Evolutionary conservation across 2,329 filamentous ascomycete species (phyloP).

Genomic region (Chalara sp.): DNA sequence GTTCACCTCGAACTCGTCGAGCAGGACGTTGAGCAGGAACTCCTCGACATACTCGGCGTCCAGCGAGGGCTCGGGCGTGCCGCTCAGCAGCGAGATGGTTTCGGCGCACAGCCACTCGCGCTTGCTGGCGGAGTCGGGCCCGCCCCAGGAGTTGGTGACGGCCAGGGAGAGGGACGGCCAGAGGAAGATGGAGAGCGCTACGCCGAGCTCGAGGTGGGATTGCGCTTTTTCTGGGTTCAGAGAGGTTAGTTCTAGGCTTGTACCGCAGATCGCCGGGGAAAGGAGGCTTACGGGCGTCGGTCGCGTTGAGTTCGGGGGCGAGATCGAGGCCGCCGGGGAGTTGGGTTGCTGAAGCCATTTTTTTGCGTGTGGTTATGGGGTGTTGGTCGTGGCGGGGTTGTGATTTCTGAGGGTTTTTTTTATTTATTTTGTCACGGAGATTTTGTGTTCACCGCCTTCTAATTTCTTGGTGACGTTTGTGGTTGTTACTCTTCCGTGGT

Average conservation of each 20-base stretch:
- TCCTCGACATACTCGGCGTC: slow-evolving; percentile 77
- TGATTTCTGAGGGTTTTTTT: too few relatives aligned
- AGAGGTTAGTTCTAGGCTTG: neutral
- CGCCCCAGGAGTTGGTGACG: slow-evolving; percentile 83
- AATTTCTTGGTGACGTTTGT: too few relatives aligned
- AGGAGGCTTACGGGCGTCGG: neutral
- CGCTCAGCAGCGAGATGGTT: slow-evolving; percentile 68
- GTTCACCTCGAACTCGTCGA: slow-evolving; percentile 90
- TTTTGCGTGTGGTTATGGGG: slow-evolving; percentile 5
- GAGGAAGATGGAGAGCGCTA: slow-evolving; percentile 76
- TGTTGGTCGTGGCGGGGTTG: neutral
- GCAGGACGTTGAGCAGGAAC: slow-evolving; percentile 82
- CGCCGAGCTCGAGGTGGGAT: slow-evolving; percentile 73
- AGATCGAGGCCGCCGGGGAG: slow-evolving; percentile 13
- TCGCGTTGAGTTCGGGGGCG: neutral
- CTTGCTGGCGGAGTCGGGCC: slow-evolving; percentile 75
- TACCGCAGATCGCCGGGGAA: neutral
- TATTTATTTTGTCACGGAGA: too few relatives aligned
- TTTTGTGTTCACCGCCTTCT: too few relatives aligned
- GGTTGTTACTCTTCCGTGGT: too few relatives aligned
- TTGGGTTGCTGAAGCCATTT: slow-evolving; percentile 17
- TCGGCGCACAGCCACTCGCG: slow-evolving; percentile 94
- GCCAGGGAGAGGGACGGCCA: slow-evolving; percentile 88
- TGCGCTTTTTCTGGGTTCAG: slow-evolving; percentile 44
- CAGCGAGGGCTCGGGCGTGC: slow-evolving; percentile 43